Conservation (phyloP, 768 basidiomycete species). For the Calocybe gangraenosa region DNA sequence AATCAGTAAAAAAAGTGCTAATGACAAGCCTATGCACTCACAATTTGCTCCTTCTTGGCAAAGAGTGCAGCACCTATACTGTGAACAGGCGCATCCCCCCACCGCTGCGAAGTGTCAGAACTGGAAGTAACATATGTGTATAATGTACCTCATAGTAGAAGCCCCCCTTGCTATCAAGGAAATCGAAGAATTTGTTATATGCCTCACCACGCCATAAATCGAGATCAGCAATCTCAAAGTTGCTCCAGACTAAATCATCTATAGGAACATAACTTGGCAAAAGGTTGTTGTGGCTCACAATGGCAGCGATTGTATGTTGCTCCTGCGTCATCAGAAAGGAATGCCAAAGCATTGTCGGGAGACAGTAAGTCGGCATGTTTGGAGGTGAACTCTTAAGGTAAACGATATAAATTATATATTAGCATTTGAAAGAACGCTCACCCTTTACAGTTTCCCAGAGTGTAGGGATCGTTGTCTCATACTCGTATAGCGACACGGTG, state of each 20-base stretch:
- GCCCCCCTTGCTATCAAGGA: slow-evolving; percentile 74
- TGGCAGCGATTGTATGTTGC: slow-evolving; percentile 73
- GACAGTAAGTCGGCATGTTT: slow-evolving; percentile 57
- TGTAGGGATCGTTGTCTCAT: slow-evolving; percentile 79
- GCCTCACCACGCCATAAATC: slow-evolving; percentile 82
- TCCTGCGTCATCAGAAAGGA: slow-evolving; percentile 77
- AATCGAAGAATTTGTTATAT: slow-evolving; percentile 81
- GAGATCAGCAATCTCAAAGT: slow-evolving; percentile 87
- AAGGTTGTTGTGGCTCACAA: slow-evolving; percentile 37
- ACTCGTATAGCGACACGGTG: slow-evolving; percentile 80
- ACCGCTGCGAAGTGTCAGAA: slow-evolving; percentile 45
- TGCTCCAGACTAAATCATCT: slow-evolving; percentile 78
- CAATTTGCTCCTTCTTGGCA: slow-evolving; percentile 80
- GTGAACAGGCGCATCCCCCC: slow-evolving; percentile 92
- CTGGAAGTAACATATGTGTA: not conserved
- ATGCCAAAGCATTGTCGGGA: slow-evolving; percentile 72
- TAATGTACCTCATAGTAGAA: slow-evolving; percentile 79
- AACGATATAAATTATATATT: not conserved
- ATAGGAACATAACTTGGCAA: not conserved
- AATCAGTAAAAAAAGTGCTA: not conserved
- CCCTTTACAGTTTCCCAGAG: slow-evolving; percentile 80
- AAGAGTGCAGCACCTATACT: slow-evolving; percentile 90
- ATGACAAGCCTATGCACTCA: slow-evolving; percentile 18
- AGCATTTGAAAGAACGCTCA: slow-evolving; percentile 15
- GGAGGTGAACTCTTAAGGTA: slow-evolving; percentile 71